These are phyloP conservation scores for Pseudozyma pruni DNA, from an alignment of 1,284 basidiomycete species.

Conservation along the genomic window DNA sequence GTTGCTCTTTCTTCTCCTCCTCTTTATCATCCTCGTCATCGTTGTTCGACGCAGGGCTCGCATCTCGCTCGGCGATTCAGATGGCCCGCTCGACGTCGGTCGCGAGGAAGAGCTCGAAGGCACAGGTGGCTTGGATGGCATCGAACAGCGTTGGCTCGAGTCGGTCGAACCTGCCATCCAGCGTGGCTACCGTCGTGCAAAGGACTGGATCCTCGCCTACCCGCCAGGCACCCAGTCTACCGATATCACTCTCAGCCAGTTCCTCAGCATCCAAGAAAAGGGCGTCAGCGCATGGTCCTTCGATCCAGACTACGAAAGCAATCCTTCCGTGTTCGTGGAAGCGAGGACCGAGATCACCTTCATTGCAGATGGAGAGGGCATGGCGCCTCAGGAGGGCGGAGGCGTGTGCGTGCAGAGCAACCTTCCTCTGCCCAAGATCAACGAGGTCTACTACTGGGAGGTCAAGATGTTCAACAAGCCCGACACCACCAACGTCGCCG, in stretches of 20 bases:
- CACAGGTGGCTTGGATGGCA: constrained; percentile 88
- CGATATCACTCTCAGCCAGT: constrained; percentile 67
- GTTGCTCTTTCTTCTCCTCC: constrained; percentile 80
- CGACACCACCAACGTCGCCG: constrained; percentile 57
- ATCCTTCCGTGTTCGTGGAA: constrained; percentile 65
- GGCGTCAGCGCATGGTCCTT: constrained; percentile 67
- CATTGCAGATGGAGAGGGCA: constrained; percentile 65
- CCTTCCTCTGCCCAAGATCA: constrained; percentile 66
- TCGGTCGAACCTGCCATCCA: constrained; percentile 77
- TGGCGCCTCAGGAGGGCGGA: constrained; percentile 66
- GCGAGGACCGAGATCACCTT: constrained; percentile 67
- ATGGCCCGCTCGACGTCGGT: constrained; percentile 92
- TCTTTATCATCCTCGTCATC: constrained; percentile 63
- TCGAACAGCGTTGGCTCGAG: constrained; percentile 94
- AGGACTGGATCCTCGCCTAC: constrained; percentile 74
- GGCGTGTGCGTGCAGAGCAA: constrained; percentile 66
- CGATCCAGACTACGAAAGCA: constrained; percentile 66
- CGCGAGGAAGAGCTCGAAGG: constrained; percentile 78
- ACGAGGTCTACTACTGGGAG: constrained; percentile 68
- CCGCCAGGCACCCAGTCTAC: constrained; percentile 56
- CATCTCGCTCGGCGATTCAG: constrained; percentile 79
- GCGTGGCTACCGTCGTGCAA: constrained; percentile 83
- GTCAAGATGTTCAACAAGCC: constrained; percentile 68
- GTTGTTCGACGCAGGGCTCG: constrained; percentile 53
- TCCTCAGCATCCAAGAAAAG: constrained; percentile 67